Evolutionary conservation across 2,329 filamentous ascomycete species (phyloP), one percentile per base, ranked within the genome.

Genomic region (Trichoderma hamatum): DNA sequence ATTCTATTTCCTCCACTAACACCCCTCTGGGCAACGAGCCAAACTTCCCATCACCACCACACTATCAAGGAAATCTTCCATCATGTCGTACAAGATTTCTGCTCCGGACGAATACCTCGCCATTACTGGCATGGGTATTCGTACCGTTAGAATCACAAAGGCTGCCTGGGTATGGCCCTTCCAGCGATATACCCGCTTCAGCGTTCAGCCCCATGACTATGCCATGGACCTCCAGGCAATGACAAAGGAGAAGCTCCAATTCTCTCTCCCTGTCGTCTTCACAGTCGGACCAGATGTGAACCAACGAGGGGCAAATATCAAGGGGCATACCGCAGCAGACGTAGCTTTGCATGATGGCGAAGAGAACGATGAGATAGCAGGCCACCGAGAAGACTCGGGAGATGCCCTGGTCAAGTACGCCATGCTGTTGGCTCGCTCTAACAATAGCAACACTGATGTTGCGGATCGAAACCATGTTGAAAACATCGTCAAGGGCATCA

Each of bases 401-500:
- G 88, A 90, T 49, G 84, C 92, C 2, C 84, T 97, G 60, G 88
- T 89, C 80, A 96, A 94, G 81, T 96, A 94, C 75, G 92, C 92
- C 63, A 90, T 93, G 78, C 85, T 96, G 0, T 84, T 96, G 5
- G 92, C 92, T 5, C 90, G 90, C 70, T 91, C 91, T 63, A 78
- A 81, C 10, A 78, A 77, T 46, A 72, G 78, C 34, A 49, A 64
- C 14, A n/a, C 24, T 13, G 78, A 81, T 16, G 81, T 79, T 43
- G 80, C 81, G 19, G 74, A 77, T 63, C 75, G 81, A 79, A 72
- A 86, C 66, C 92, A 95, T 80, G 89, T 96, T 19, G 90, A 92
- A 75, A 92, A 92, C 73, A 96, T 96, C 71, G 90, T 96, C 79
- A 95, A 93, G 79, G 93, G 92, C 70, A 94, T 96, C 78, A 96